Conservation (phyloP, 148 eudicot genomes). For the Amaranthus hypochondriacus region DNA sequence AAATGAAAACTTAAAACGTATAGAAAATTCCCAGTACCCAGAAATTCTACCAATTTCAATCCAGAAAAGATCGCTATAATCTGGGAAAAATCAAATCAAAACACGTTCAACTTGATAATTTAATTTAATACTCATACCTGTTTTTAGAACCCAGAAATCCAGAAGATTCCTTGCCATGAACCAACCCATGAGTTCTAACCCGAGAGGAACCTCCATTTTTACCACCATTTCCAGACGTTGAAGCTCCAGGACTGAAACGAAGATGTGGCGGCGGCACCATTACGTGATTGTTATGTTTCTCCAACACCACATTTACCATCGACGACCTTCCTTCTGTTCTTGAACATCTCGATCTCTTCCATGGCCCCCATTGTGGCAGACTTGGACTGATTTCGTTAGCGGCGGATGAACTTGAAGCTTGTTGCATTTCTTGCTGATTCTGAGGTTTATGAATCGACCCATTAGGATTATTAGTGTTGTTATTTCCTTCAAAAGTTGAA, state of each 20-base stretch:
- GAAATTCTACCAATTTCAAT: not conserved
- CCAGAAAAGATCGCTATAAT: not conserved
- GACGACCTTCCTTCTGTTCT: constrained; percentile 28
- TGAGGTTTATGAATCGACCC: not conserved
- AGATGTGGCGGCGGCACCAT: constrained; percentile 22
- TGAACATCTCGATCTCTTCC: constrained; percentile 39
- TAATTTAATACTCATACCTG: constrained; percentile 1
- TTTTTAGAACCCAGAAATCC: constrained; percentile 7
- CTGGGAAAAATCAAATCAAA: not conserved
- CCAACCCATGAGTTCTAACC: constrained; percentile 10
- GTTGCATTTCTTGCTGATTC: not conserved
- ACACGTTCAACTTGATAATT: not conserved
- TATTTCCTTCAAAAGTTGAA: not conserved
- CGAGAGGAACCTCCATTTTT: constrained; percentile 10
- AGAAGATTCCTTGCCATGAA: constrained; percentile 11
- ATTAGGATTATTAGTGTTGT: no score
- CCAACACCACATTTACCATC: not conserved
- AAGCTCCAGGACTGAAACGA: not conserved
- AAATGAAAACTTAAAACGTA: not conserved
- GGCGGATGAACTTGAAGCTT: not conserved
- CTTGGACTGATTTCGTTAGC: constrained; percentile 5
- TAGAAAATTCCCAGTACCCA: not conserved
- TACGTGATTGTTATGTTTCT: constrained; percentile 3
- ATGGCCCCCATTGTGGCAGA: constrained; percentile 42
- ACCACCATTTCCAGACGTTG: constrained; percentile 4